These are phyloP conservation scores for Camellia lanceoleosa DNA, from an alignment of 148 eudicot genomes.

Conservation along the genomic window DNA sequence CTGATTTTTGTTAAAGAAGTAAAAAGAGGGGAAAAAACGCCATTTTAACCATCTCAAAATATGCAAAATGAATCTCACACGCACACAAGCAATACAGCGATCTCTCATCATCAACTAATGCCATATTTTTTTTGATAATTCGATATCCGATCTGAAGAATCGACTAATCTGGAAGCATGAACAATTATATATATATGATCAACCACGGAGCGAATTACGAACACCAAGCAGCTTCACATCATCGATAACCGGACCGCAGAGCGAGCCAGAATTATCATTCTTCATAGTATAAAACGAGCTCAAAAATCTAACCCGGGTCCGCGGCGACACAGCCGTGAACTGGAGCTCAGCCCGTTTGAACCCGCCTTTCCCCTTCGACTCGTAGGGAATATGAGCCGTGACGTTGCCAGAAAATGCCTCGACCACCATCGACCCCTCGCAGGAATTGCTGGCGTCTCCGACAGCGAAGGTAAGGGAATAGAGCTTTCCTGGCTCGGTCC, in stretches of 20 bases:
- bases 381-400: not conserved
- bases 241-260: conserved; percentile 51
- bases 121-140: too few relatives aligned
- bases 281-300: conserved; percentile 42
- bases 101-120: too few relatives aligned
- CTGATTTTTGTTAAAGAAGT: too few relatives aligned
- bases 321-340: conserved; percentile 20
- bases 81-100: too few relatives aligned
- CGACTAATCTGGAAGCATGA: too few relatives aligned
- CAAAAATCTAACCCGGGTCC: conserved; percentile 34
- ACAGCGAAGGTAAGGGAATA: not conserved
- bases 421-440: not conserved
- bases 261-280: conserved; percentile 36
- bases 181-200: not conserved
- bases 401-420: not conserved
- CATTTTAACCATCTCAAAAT: too few relatives aligned
- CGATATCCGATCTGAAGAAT: too few relatives aligned
- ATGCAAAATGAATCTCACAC: too few relatives aligned
- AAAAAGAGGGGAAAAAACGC: too few relatives aligned
- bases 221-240: conserved; percentile 36
- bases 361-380: conserved; percentile 35
- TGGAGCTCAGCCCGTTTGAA: conserved; percentile 25
- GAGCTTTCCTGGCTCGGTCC: not conserved
- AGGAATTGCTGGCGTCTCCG: not conserved
- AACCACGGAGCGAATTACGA: conserved; percentile 12